Conservation (phyloP, 257 asterid genomes). For the Solanum pinnatisectum region DNA sequence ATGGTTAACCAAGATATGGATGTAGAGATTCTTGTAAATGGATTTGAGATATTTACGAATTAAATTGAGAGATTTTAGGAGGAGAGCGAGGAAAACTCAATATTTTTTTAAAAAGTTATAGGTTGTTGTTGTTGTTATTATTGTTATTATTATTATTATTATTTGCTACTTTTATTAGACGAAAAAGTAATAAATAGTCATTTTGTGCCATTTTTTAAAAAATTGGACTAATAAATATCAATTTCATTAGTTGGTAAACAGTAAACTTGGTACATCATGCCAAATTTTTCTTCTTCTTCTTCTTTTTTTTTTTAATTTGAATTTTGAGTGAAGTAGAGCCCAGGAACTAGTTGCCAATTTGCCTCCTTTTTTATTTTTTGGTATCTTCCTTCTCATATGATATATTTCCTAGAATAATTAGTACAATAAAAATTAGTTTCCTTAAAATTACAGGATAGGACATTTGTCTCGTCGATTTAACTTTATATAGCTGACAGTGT, state of each 20-base stretch:
- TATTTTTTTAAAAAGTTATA: no score
- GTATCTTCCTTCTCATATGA: neutral
- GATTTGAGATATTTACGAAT: neutral
- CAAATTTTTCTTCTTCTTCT: rapidly evolving
- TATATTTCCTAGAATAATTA: neutral
- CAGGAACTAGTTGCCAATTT: neutral
- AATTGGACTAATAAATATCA: neutral
- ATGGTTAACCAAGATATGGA: neutral
- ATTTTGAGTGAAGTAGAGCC: neutral
- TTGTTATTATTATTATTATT: no score
- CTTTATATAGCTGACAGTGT: neutral
- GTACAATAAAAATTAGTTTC: neutral
- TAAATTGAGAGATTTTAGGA: neutral
- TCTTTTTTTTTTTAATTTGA: neutral
- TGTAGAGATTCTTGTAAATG: neutral
- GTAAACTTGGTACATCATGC: no score
- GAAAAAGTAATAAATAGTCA: neutral
- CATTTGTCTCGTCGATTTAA: neutral
- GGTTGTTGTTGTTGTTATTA: no score
- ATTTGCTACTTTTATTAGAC: neutral
- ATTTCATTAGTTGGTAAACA: neutral
- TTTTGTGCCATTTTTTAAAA: neutral
- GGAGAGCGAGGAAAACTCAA: neutral
- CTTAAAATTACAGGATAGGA: neutral
- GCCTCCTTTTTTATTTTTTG: neutral